Evolutionary conservation across 345 rosid genomes (phyloP).

Genomic region (Iberis pinnata): DNA sequence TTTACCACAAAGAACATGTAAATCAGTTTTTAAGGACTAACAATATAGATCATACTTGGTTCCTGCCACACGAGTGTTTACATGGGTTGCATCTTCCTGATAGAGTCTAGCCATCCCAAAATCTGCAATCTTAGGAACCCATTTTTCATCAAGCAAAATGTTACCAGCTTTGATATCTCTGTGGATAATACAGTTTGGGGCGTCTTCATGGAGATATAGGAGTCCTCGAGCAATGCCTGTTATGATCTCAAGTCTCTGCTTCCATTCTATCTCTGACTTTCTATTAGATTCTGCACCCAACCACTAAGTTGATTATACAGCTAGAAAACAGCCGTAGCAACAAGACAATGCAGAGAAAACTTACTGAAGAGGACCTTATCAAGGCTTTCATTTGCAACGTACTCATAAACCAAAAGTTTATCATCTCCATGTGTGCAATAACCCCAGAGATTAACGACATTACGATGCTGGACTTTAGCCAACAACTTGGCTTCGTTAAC

Average conservation of each 20-base stretch:
- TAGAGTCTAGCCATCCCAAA: conserved; percentile 99
- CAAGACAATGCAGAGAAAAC: conserved; percentile 19
- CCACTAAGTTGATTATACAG: too few species aligned
- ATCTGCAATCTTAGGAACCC: conserved; percentile 97
- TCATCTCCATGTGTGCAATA: conserved; percentile 75
- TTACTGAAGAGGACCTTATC: conserved; percentile 94
- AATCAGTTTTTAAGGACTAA: not conserved
- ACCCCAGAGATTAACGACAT: conserved; percentile 83
- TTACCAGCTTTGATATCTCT: conserved; percentile 96
- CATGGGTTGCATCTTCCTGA: conserved; percentile 83
- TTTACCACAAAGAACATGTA: too few species aligned
- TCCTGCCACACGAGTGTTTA: conserved; percentile 87
- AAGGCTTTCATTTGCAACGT: conserved; percentile 71
- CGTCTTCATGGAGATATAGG: conserved; percentile 89
- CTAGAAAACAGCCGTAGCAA: not conserved
- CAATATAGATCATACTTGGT: conserved; percentile 60
- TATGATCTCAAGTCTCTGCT: conserved; percentile 64
- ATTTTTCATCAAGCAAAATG: conserved; percentile 81
- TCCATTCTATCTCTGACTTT: conserved; percentile 68
- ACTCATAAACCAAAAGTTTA: conserved; percentile 91
- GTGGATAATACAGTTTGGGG: conserved; percentile 77
- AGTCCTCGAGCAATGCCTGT: conserved; percentile 77
- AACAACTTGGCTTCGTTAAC: conserved; percentile 80
- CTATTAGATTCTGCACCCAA: conserved; percentile 49
- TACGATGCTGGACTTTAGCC: conserved; percentile 89